Base-by-base conservation (phyloP, 2,329 filamentous ascomycete genomes). In the Venturia aucupariae region DNA sequence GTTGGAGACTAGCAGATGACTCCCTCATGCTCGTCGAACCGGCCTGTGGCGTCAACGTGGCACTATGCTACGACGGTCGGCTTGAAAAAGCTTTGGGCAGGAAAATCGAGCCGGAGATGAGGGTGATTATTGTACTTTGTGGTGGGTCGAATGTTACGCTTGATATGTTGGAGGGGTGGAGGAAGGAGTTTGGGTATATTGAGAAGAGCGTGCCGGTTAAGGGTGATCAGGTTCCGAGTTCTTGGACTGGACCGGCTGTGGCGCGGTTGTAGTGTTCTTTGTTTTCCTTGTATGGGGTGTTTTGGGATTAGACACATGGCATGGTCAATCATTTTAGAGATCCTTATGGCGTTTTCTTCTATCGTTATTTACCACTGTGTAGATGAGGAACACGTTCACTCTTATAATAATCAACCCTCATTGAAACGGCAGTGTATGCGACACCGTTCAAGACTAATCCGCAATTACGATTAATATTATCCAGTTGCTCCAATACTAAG, bases 61-160 rank as follows among this genome's bases (percentile, higher is more conserved):
- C 88, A 1, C 74, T 84, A 3, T 86, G 81, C 65, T 91, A 90
- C 70, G 84, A 83, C 48, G 85, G 83, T 0, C 75, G 41, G 48
- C 72, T 95, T 70, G 82, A 86, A 71, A 79, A 81, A 69, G 76
- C 73, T 1, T 69, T 85, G 11, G 76, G 92, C 0, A 84, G 87
- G 39, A 81, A 82, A 41, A 81, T 90, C 67, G 86, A 82, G 75
- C 78, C 80, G 0, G 77, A 82, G 65, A 88, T 86, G 72, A 90
- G 90, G 68, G 83, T 97, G 6, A 91, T 97, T 1, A 79, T 97
- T 63, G 81, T 96, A 30, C 86, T 97, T 7, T 97, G 93, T 71
- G 93, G 93, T 1, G 82, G 81, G 17, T 81, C 76, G 61, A 81
- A 81, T 69, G 76, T 84, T 39, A 81, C 75, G 0, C 74, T 80